phyloP scores from a whole-genome alignment of 176 grass and related monocot species.

The Poa annua region DNA sequence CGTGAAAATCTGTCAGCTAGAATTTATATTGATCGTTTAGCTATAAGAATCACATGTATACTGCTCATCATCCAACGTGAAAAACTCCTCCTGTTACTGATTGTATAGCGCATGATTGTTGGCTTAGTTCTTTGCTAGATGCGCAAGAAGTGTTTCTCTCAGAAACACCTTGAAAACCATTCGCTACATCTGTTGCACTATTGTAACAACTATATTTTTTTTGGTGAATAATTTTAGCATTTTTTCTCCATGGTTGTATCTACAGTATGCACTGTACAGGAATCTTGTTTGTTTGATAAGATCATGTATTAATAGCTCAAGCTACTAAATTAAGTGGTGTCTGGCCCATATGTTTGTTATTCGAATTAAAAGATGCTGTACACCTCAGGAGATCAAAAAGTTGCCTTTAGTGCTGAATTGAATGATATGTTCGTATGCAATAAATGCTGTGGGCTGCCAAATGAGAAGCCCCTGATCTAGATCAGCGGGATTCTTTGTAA shows the following conservation, averaged over 20 bases:
- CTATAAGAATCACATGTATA: not conserved
- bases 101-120: not conserved
- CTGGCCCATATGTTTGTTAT: not conserved
- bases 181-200: not conserved
- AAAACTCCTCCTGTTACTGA: not conserved
- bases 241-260: not conserved
- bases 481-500: not conserved
- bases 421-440: constrained; percentile 32
- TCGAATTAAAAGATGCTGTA: constrained; percentile 31
- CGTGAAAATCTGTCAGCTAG: not conserved
- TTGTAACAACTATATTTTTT: not conserved
- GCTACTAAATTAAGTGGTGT: constrained; percentile 22
- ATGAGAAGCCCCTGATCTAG: constrained; percentile 35
- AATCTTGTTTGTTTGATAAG: constrained; percentile 12
- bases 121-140: not conserved
- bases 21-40: not conserved
- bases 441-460: constrained; percentile 33
- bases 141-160: not conserved
- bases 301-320: constrained; percentile 16
- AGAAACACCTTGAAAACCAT: not conserved
- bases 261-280: not conserved
- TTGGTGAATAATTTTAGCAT: not conserved
- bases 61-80: not conserved
- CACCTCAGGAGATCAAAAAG: constrained; percentile 30
- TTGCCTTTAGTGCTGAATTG: constrained; percentile 29